Evolutionary conservation across 805 yeast genomes (phyloP).

Genomic region (Maudiozyma bulderi): DNA sequence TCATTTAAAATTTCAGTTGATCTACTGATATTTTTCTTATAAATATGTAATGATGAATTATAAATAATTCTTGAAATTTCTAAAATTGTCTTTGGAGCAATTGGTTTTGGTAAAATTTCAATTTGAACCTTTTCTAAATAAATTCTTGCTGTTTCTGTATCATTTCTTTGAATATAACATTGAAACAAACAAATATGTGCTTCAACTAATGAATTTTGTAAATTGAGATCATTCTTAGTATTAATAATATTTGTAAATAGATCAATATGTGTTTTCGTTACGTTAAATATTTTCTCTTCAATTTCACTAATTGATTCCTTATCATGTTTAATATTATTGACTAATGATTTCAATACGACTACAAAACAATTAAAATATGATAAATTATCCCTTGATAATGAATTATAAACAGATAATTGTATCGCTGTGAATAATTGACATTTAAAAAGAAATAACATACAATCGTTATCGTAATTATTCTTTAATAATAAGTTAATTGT

Average conservation of each 20-base stretch:
- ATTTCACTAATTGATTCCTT: not conserved
- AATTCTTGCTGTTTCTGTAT: conserved; percentile 29
- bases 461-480: conserved; percentile 2
- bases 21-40: not conserved
- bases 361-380: conserved; percentile 24
- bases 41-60: conserved; percentile 12
- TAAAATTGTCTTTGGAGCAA: conserved; percentile 14
- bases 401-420: conserved; percentile 27
- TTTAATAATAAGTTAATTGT: conserved; percentile 23
- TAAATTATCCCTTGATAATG: conserved; percentile 5
- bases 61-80: conserved; percentile 30
- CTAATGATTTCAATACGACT: conserved; percentile 20
- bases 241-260: conserved; percentile 10
- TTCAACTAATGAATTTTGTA: conserved; percentile 20
- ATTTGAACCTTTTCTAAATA: conserved; percentile 27
- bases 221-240: conserved; percentile 2
- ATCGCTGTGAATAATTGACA: conserved; percentile 27
- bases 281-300: not conserved
- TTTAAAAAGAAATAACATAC: conserved; percentile 7
- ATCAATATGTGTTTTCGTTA: conserved; percentile 15
- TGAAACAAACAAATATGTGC: conserved; percentile 28
- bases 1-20: not conserved
- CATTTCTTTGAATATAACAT: conserved; percentile 22
- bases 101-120: conserved; percentile 3
- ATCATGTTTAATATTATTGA: conserved; percentile 14